Conservation (phyloP, 2,329 filamentous ascomycete genomes). For the Pleomassaria siparia region DNA sequence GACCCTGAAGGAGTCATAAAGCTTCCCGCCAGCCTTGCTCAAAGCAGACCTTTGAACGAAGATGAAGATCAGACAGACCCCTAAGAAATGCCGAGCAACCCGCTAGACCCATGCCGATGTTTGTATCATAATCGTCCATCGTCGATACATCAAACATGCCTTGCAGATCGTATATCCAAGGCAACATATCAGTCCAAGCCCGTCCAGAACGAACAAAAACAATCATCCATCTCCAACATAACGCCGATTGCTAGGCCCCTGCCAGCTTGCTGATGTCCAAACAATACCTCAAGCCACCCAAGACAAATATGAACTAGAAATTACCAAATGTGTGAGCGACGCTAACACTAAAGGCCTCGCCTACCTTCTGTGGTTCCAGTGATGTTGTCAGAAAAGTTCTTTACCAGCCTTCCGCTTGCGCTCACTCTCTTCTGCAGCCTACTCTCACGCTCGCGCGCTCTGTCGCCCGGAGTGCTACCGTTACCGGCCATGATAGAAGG, state of each 20-base stretch:
- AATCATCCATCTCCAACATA: conserved; percentile 4
- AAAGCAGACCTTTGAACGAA: not conserved
- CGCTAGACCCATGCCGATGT: conserved; percentile 9
- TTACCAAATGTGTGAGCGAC: conserved; percentile 31
- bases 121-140: conserved; percentile 4
- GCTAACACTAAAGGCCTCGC: conserved; percentile 31
- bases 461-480: conserved; percentile 42
- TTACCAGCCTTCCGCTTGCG: conserved; percentile 45
- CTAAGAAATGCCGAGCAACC: conserved; percentile 3
- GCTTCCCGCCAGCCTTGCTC: not conserved
- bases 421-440: conserved; percentile 44
- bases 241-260: conserved; percentile 9
- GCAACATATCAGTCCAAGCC: conserved; percentile 3
- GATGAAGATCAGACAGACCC: not conserved
- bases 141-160: conserved; percentile 2
- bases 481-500: conserved; percentile 53
- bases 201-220: conserved; percentile 8
- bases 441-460: conserved; percentile 40
- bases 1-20: not conserved
- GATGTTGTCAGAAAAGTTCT: conserved; percentile 27
- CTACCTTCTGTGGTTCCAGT: conserved; percentile 36
- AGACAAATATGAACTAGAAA: conserved; percentile 39
- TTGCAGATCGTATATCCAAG: conserved; percentile 7
- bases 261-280: conserved; percentile 32
- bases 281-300: conserved; percentile 33